Conservation (phyloP, 202 grass and related monocot genomes). For the Miscanthus sacchariflorus region DNA sequence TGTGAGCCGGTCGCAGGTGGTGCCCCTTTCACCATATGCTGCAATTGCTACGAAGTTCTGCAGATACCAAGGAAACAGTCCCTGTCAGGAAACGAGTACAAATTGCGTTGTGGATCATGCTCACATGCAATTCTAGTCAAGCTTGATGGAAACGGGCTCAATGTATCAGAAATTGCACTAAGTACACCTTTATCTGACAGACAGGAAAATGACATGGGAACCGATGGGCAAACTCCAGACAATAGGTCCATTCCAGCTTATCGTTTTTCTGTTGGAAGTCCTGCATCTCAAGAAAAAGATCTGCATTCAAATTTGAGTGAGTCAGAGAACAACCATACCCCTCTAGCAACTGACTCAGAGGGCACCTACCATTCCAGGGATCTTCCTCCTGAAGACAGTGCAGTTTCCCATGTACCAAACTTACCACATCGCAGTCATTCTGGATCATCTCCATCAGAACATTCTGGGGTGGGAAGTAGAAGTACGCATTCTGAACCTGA, state of each 20-base stretch:
- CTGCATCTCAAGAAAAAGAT: constrained; percentile 57
- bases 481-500: constrained; percentile 82
- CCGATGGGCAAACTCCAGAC: constrained; percentile 30
- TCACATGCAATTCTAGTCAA: constrained; percentile 75
- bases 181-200: constrained; percentile 51
- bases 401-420: constrained; percentile 61
- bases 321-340: constrained; percentile 47
- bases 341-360: constrained; percentile 47
- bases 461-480: constrained; percentile 75
- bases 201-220: constrained; percentile 40
- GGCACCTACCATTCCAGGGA: constrained; percentile 46
- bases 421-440: constrained; percentile 63
- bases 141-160: constrained; percentile 68
- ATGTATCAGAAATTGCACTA: constrained; percentile 50
- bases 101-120: constrained; percentile 85
- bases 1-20: constrained; percentile 73
- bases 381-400: constrained; percentile 55
- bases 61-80: constrained; percentile 68
- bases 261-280: constrained; percentile 56
- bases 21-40: constrained; percentile 91
- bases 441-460: constrained; percentile 64
- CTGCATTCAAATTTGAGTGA: constrained; percentile 57
- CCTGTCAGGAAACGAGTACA: constrained; percentile 65
- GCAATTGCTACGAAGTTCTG: constrained; percentile 89
- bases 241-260: constrained; percentile 66